Conservation (phyloP, 2,329 filamentous ascomycete genomes). For the Paraconiothyrium brasiliense region DNA sequence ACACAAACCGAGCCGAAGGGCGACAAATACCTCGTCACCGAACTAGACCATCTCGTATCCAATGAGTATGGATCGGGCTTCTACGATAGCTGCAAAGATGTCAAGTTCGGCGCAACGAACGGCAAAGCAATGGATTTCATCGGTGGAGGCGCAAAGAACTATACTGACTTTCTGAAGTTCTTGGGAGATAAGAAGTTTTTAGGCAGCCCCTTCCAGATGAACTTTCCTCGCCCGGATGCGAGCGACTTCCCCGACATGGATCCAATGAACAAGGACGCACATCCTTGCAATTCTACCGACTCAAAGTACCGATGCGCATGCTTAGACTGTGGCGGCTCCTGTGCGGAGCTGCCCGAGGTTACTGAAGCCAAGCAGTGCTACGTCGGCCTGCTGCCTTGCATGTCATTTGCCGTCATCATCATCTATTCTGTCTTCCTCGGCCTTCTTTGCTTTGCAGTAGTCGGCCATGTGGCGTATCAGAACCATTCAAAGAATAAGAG, state of each 20-base stretch:
- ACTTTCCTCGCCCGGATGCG: conserved; percentile 74
- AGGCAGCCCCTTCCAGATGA: conserved; percentile 97
- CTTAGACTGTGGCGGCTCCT: conserved; percentile 88
- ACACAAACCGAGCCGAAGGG: conserved; percentile 74
- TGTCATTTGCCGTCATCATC: conserved; percentile 92
- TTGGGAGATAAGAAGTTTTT: conserved; percentile 89
- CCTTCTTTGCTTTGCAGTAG: conserved; percentile 70
- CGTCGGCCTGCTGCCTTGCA: conserved; percentile 87
- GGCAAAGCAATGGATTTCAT: conserved; percentile 95
- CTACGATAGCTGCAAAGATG: conserved; percentile 97
- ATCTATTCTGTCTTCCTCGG: conserved; percentile 81
- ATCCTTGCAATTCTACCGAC: conserved; percentile 90
- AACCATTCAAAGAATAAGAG: conserved; percentile 78
- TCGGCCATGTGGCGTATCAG: conserved; percentile 79
- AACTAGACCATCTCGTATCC: conserved; percentile 89
- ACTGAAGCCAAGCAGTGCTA: conserved; percentile 75
- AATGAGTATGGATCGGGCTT: conserved; percentile 86
- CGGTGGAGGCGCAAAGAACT: conserved; percentile 92
- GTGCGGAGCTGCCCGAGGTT: conserved; percentile 82
- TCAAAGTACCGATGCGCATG: conserved; percentile 89
- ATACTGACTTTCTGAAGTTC: conserved; percentile 86
- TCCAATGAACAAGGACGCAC: conserved; percentile 74
- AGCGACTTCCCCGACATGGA: conserved; percentile 75
- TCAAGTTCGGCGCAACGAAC: conserved; percentile 96
- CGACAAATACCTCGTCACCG: conserved; percentile 76